phyloP scores from a whole-genome alignment of 495 filamentous ascomycete species.

The Thozetella sp. region DNA sequence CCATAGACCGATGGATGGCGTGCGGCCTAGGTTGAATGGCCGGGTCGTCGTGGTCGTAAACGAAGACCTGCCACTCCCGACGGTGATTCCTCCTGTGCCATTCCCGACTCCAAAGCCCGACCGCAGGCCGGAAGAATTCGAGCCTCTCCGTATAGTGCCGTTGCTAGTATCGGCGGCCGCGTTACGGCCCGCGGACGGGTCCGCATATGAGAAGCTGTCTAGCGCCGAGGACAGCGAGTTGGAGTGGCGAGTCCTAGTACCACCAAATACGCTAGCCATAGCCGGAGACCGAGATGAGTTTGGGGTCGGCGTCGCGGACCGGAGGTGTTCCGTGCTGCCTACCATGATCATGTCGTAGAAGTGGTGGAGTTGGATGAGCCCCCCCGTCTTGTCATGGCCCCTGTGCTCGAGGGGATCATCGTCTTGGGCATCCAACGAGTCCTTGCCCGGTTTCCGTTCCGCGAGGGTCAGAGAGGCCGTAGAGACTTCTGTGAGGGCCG shows the following conservation, averaged over 20 bases:
- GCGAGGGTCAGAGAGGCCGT: conserved; percentile 93
- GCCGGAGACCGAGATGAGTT: conserved; percentile 19
- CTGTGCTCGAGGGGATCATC: conserved; percentile 14
- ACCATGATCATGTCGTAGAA: conserved; percentile 77
- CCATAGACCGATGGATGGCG: conserved; percentile 36
- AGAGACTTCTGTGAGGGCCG: conserved; percentile 84
- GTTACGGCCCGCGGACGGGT: conserved; percentile 19
- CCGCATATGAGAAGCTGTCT: conserved; percentile 30
- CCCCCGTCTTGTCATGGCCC: conserved; percentile 33
- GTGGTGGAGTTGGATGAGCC: conserved; percentile 39
- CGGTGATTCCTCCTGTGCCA: conserved; percentile 30
- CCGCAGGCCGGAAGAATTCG: conserved; percentile 7
- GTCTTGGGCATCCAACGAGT: conserved; percentile 10
- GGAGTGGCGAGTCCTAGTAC: conserved; percentile 20
- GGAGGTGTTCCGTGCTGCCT: conserved; percentile 81
- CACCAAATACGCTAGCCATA: conserved; percentile 11
- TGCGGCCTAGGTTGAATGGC: conserved; percentile 14
- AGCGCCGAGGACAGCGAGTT: conserved; percentile 24
- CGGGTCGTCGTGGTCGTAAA: conserved; percentile 22
- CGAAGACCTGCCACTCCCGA: conserved; percentile 31
- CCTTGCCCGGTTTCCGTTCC: conserved; percentile 57
- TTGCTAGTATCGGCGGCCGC: conserved; percentile 29
- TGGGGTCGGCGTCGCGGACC: conserved; percentile 44
- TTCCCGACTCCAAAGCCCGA: conserved; percentile 6
- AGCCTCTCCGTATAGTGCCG: conserved; percentile 27